A percentile compares a stretch with the other conserved stretches of the same genome.
Evolutionary conservation across 257 asterid species (phyloP).

Genomic region (Solanum etuberosum): DNA sequence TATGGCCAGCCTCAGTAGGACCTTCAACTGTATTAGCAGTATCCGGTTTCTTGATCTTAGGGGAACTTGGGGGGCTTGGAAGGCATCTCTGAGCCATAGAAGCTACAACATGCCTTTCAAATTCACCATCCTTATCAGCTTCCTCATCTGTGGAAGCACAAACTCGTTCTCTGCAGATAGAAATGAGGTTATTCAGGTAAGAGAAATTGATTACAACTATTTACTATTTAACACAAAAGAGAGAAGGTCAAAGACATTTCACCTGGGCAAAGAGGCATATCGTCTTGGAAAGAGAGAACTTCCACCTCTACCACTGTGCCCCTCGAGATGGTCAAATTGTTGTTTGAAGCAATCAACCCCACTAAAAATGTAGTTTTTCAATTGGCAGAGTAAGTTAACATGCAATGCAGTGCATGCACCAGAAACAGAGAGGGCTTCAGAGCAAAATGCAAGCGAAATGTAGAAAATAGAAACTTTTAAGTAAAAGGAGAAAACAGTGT

Average conservation of each 20-base stretch:
- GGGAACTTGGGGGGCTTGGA: constrained; percentile 44
- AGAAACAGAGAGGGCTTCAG: not conserved
- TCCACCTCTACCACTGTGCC: constrained; percentile 44
- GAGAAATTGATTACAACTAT: not conserved
- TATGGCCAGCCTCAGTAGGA: constrained; percentile 28
- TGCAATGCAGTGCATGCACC: not conserved
- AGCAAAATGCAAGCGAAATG: not conserved
- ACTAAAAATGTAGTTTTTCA: constrained; percentile 11
- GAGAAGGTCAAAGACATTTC: not conserved
- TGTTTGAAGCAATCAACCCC: constrained; percentile 89
- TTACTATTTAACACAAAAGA: not conserved
- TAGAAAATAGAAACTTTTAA: not conserved
- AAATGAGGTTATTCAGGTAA: not conserved
- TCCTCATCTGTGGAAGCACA: constrained; percentile 66
- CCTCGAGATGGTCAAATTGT: constrained; percentile 81
- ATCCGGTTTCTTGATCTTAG: constrained; percentile 27
- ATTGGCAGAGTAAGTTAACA: not conserved
- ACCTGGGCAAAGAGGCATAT: constrained; percentile 92
- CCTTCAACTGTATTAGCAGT: constrained; percentile 18
- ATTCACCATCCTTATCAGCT: constrained; percentile 28
- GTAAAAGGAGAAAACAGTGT: not conserved
- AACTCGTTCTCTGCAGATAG: constrained; percentile 63
- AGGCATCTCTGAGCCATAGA: constrained; percentile 42
- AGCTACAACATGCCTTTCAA: constrained; percentile 25
- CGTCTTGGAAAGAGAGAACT: constrained; percentile 59